Evolutionary conservation across 495 filamentous ascomycete species (phyloP), one percentile per base, ranked within the genome.

Genomic region (Penicillium argentinense): DNA sequence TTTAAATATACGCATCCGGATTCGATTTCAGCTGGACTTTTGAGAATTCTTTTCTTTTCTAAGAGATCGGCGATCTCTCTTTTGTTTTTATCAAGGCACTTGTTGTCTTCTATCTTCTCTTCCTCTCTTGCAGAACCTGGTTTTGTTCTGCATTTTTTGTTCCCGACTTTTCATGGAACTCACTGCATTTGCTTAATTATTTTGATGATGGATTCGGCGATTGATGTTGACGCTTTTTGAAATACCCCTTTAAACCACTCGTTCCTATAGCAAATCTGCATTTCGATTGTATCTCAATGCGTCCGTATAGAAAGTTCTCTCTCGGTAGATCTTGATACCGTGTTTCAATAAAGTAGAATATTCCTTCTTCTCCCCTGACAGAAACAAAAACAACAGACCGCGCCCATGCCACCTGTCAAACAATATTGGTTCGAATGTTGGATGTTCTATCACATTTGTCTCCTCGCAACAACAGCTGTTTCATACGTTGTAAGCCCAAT

Each of bases 401-500:
- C n/a, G n/a, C n/a, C n/a, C n/a, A n/a, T n/a, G n/a, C n/a, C n/a
- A n/a, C n/a, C n/a, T n/a, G n/a, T n/a, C n/a, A n/a, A n/a, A n/a
- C n/a, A n/a, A n/a, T n/a, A n/a, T n/a, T n/a, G n/a, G n/a, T n/a
- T n/a, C n/a, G n/a, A n/a, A n/a, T n/a, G n/a, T n/a, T n/a, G n/a
- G n/a, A n/a, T n/a, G n/a, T n/a, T n/a, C n/a, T n/a, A n/a, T n/a
- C n/a, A n/a, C n/a, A n/a, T n/a, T n/a, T n/a, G n/a, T n/a, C n/a
- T n/a, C n/a, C 45, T 52, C n/a, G 47, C 56, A 48, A 72, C 40
- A 41, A 55, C 60, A 42, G 59, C 28, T 47, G 49, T 56, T 47
- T 72, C 69, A 51, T 60, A 72, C 17, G 50, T 53, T 6, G 64
- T 50, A 24, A 74, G 16, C 24, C 69, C 69, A 9, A 54, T 41